Base-by-base conservation (phyloP, 495 filamentous ascomycete genomes). In the Xylaria bambusicola region DNA sequence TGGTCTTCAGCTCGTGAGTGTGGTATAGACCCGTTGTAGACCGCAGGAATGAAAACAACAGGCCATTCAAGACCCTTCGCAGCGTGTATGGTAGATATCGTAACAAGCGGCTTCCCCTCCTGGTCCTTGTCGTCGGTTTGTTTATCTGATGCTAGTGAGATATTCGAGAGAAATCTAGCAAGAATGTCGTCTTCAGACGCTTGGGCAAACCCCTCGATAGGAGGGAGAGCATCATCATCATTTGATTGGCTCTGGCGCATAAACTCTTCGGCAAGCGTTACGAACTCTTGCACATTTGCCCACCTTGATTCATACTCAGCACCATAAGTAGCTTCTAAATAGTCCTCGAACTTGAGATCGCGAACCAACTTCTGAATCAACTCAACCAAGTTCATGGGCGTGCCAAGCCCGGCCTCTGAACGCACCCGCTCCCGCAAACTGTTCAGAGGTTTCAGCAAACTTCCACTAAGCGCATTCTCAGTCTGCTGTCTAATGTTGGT, bases 61-160 rank as follows among this genome's bases (percentile, higher is more conserved):
- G 95, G 95, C 95, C 95, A 99, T 68, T 99, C 95, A 0, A 99
- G 78, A 3, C 95, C 93, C 70, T 99, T 99, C 0, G 95, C 92
- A 0, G 93, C 91, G 68, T 99, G 95, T 23, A 99, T 97, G 0
- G 95, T 99, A 12, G 91, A 97, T 15, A 99, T 90, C 2, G 92
- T 97, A 13, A 98, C 85, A 66, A 89, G 85, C 12, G 85, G 82
- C 20, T 81, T 77, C 23, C 58, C 69, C n/a, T 75, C 68, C n/a
- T 84, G 77, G 18, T 83, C 79, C 1, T 79, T 80, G 1, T 84
- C 83, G 9, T 86, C 82, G 17, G 79, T 78, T 49, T 83, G 83
- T 0, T 88, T 80, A 65, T 97, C 93, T 0, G 89, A 86, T 1
- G 92, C 88, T 23, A 99, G 74, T 0, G 93, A 86, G 4, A 97